phyloP scores from a whole-genome alignment of 1,284 basidiomycete genomes.

The Trichosporon sp. region DNA sequence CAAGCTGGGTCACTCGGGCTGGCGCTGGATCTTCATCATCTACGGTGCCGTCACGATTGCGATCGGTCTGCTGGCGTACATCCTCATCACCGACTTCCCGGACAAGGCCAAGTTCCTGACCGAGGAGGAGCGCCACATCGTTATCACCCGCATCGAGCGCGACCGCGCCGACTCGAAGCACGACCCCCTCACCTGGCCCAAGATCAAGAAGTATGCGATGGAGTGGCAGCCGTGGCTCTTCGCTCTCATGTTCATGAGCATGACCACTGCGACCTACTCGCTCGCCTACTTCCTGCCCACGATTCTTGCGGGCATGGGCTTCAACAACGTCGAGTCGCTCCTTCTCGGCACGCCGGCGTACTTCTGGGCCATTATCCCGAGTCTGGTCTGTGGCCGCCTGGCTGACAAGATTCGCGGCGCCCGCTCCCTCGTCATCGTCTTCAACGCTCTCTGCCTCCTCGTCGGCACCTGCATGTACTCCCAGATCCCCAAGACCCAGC shows the following conservation, averaged over 20 bases:
- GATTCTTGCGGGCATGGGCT: slow-evolving; percentile 48
- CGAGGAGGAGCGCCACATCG: slow-evolving; percentile 12
- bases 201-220: slow-evolving; percentile 33
- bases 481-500: slow-evolving; percentile 4
- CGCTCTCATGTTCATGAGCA: slow-evolving; percentile 46
- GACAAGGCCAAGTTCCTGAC: slow-evolving; percentile 13
- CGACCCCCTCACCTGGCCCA: slow-evolving; percentile 43
- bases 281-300: slow-evolving; percentile 48
- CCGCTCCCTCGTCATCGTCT: slow-evolving; percentile 10
- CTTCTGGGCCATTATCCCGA: slow-evolving; percentile 40
- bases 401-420: slow-evolving; percentile 30
- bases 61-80: neutral
- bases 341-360: slow-evolving; percentile 49
- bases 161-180: slow-evolving; percentile 41
- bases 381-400: slow-evolving; percentile 36
- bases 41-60: slow-evolving; percentile 8
- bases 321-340: slow-evolving; percentile 33
- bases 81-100: slow-evolving; percentile 13
- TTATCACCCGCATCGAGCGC: slow-evolving; percentile 13
- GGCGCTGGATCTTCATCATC: slow-evolving; percentile 13
- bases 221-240: slow-evolving; percentile 50
- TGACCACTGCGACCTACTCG: slow-evolving; percentile 20
- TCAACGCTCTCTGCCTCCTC: slow-evolving; percentile 13
- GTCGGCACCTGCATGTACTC: slow-evolving; percentile 19
- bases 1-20: slow-evolving; percentile 4